Evolutionary conservation across 108 stramenopile genomes (phyloP).

Genomic region (Skeletonema menzelii): DNA sequence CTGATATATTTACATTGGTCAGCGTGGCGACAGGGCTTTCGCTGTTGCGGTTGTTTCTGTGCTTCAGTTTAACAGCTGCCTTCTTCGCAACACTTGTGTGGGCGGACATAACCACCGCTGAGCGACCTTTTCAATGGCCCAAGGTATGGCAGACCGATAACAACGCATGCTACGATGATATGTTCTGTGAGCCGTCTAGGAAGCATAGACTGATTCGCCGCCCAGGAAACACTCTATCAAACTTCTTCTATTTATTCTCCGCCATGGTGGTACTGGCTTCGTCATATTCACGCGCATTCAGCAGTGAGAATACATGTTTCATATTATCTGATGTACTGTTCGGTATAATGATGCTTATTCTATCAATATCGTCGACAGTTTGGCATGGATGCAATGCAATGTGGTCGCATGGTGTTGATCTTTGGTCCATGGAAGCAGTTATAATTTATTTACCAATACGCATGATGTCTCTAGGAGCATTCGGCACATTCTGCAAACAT

Average conservation of each 20-base stretch:
- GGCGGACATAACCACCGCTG: constrained; percentile 1
- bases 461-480: constrained; percentile 11
- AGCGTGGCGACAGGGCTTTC: constrained; percentile 19
- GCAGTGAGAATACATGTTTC: neutral
- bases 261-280: constrained; percentile 26
- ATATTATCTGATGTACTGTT: constrained; percentile 29
- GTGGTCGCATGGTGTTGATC: constrained; percentile 33
- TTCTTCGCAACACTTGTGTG: constrained; percentile 9
- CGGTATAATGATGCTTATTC: constrained; percentile 34
- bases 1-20: neutral
- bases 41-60: neutral
- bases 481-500: neutral
- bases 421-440: constrained; percentile 52
- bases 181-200: constrained; percentile 44
- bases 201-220: constrained; percentile 23
- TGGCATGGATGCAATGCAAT: constrained; percentile 44
- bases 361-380: constrained; percentile 31
- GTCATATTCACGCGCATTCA: constrained; percentile 1
- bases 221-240: constrained; percentile 45
- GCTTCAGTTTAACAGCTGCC: constrained; percentile 4
- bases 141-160: constrained; percentile 28
- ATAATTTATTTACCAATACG: constrained; percentile 22
- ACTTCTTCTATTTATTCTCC: constrained; percentile 29
- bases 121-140: constrained; percentile 24
- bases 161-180: constrained; percentile 39